Conservation (phyloP, 257 asterid genomes). For the Solanum paucissectum region DNA sequence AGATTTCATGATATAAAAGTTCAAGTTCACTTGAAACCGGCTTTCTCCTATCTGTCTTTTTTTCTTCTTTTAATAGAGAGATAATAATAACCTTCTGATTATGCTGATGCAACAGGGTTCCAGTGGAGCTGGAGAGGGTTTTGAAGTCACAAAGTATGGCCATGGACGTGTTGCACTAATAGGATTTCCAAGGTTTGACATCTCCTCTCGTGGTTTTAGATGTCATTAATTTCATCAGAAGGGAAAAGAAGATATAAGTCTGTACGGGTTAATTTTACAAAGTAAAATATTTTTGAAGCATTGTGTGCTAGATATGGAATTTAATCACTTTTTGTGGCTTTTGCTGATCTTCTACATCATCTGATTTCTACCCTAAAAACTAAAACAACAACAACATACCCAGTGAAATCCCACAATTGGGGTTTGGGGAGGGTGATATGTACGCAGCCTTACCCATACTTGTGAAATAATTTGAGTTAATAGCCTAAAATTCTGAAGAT, state of each 20-base stretch:
- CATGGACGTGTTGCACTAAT: slow-evolving; percentile 97
- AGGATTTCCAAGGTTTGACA: slow-evolving; percentile 89
- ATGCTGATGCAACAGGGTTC: slow-evolving; percentile 47
- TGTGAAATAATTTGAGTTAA: not conserved
- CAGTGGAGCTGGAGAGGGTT: slow-evolving; percentile 95
- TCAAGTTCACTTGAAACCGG: not conserved
- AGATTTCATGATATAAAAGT: not conserved
- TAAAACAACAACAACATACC: not conserved
- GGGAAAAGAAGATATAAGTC: not conserved
- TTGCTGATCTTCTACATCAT: not conserved
- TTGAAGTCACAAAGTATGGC: slow-evolving; percentile 94
- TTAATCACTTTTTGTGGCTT: not conserved
- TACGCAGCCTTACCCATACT: not conserved
- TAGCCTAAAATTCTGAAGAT: not conserved
- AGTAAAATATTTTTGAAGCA: not conserved
- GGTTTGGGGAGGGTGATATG: not conserved
- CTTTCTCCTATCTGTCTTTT: not conserved
- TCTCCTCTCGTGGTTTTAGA: not conserved
- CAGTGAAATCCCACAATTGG: not conserved
- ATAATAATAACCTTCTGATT: not conserved
- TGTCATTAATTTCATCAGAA: not conserved
- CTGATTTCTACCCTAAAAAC: not conserved
- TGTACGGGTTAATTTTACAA: not conserved
- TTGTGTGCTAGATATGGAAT: not conserved
- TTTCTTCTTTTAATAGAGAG: not conserved